A percentile compares a stretch with the other conserved stretches of the same genome.
Evolutionary conservation across 352 stramenopile species (phyloP).

Genomic region (Lagenidium giganteum): DNA sequence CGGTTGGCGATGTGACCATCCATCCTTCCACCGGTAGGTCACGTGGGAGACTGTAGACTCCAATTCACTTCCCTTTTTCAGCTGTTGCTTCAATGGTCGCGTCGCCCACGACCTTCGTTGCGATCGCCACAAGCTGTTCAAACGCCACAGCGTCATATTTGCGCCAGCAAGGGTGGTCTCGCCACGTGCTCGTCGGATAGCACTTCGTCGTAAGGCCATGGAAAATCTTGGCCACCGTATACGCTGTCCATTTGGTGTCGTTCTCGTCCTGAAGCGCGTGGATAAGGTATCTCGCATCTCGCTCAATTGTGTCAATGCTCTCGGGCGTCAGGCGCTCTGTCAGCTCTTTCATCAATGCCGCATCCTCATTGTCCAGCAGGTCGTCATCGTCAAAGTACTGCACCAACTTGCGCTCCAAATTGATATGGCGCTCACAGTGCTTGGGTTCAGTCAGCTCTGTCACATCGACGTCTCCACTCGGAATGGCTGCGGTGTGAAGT

Average conservation of each 20-base stretch:
- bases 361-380: constrained; percentile 17
- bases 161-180: constrained; percentile 58
- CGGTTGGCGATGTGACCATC: too few relatives aligned
- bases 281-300: constrained; percentile 35
- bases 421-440: too few relatives aligned
- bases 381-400: constrained; percentile 65
- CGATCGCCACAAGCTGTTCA: constrained; percentile 62
- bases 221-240: constrained; percentile 73
- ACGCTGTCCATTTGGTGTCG: constrained; percentile 39
- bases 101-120: constrained; percentile 42
- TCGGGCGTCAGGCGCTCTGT: constrained; percentile 43
- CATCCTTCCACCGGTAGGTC: too few relatives aligned
- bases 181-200: constrained; percentile 56
- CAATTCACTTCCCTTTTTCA: too few relatives aligned
- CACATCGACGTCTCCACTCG: constrained; percentile 1
- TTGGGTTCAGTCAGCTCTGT: constrained; percentile 8
- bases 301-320: constrained; percentile 50
- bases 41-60: too few relatives aligned
- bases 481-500: constrained; percentile 30
- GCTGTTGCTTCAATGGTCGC: not conserved
- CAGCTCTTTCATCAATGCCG: constrained; percentile 29
- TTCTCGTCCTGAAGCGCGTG: not conserved
- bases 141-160: constrained; percentile 67
- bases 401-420: constrained; percentile 48
- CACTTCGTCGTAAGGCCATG: constrained; percentile 65